Evolutionary conservation across 805 yeast genomes (phyloP).

Genomic region (Candida michaelii): DNA sequence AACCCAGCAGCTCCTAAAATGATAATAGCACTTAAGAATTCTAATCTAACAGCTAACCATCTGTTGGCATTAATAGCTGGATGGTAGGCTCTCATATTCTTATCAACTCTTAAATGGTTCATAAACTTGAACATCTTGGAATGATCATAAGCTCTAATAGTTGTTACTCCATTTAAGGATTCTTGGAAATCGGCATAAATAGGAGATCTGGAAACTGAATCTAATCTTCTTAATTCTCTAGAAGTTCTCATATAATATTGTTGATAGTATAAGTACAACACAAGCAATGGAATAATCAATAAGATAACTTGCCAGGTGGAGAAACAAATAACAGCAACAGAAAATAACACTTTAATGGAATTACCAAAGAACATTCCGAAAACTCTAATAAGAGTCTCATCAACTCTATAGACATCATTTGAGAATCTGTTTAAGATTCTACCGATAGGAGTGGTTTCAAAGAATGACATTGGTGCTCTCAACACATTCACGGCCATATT

Average conservation of each 20-base stretch:
- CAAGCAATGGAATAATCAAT: slow-evolving; percentile 65
- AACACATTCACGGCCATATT: slow-evolving; percentile 70
- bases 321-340: slow-evolving; percentile 74
- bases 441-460: slow-evolving; percentile 95
- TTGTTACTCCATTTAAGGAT: slow-evolving; percentile 70
- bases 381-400: slow-evolving; percentile 71
- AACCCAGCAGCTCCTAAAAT: slow-evolving; percentile 85
- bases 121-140: slow-evolving; percentile 59
- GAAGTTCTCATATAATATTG: slow-evolving; percentile 75
- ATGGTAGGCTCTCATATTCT: slow-evolving; percentile 87
- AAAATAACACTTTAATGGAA: slow-evolving; percentile 63
- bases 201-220: slow-evolving; percentile 77
- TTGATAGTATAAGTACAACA: slow-evolving; percentile 69
- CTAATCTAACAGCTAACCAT: slow-evolving; percentile 96
- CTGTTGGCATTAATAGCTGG: slow-evolving; percentile 92
- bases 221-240: slow-evolving; percentile 79
- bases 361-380: slow-evolving; percentile 68
- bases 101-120: slow-evolving; percentile 72
- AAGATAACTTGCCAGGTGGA: slow-evolving; percentile 87
- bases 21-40: slow-evolving; percentile 84
- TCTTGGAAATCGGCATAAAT: slow-evolving; percentile 85
- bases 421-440: slow-evolving; percentile 89
- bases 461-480: slow-evolving; percentile 92
- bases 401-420: slow-evolving; percentile 85
- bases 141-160: slow-evolving; percentile 74